phyloP scores from a whole-genome alignment of 2,329 filamentous ascomycete genomes.

The Trichothecium sympodiale region DNA sequence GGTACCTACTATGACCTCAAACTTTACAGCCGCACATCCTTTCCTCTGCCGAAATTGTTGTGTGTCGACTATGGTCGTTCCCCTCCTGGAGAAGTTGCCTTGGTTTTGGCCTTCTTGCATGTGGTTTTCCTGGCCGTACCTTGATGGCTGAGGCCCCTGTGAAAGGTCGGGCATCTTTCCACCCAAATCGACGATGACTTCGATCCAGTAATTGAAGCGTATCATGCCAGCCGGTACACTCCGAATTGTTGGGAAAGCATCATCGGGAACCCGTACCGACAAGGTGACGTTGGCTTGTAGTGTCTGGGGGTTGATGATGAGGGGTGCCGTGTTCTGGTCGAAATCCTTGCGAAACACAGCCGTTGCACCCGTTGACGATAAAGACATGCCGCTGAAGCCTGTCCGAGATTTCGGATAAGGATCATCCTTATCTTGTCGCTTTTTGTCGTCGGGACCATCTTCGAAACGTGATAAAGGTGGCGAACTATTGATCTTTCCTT shows the following conservation, averaged over 20 bases:
- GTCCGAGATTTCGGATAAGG: constrained; percentile 81
- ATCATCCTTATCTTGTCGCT: constrained; percentile 65
- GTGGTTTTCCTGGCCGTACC: constrained; percentile 19
- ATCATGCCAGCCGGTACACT: constrained; percentile 89
- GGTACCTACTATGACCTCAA: constrained; percentile 82
- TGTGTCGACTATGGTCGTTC: constrained; percentile 71
- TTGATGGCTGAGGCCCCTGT: constrained; percentile 50
- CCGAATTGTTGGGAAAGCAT: constrained; percentile 83
- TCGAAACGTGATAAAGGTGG: constrained; percentile 41
- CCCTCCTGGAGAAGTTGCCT: constrained; percentile 18
- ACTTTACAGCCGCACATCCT: constrained; percentile 76
- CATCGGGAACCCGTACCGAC: constrained; percentile 76
- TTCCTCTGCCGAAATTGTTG: constrained; percentile 79
- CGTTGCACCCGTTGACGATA: constrained; percentile 76
- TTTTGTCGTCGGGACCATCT: constrained; percentile 49
- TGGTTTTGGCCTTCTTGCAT: background rate
- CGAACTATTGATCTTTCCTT: constrained; percentile 77
- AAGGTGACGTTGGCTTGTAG: constrained; percentile 72
- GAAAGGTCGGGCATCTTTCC: constrained; percentile 69
- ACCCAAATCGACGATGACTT: constrained; percentile 85
- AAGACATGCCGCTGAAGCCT: constrained; percentile 73
- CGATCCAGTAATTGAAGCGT: constrained; percentile 86
- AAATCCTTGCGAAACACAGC: constrained; percentile 95
- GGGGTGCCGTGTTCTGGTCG: constrained; percentile 74
- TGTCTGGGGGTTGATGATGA: constrained; percentile 75